Evolutionary conservation across 2,329 filamentous ascomycete species (phyloP).

Genomic region (Thielaviopsis euricoi): DNA sequence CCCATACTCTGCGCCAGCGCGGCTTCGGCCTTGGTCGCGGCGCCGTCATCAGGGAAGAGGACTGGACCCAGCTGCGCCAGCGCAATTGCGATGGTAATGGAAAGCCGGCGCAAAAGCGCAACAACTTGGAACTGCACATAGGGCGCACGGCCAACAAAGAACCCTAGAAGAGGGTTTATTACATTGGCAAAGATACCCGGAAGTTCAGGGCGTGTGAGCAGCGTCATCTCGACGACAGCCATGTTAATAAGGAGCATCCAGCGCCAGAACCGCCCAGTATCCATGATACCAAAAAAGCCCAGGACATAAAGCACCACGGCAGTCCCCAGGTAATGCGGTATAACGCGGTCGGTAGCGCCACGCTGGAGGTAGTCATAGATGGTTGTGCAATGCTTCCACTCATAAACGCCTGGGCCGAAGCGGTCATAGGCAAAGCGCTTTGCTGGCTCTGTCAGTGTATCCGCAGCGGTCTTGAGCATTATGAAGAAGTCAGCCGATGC

Average conservation of each 20-base stretch:
- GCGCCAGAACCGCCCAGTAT: conserved; percentile 49
- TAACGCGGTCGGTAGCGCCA: conserved; percentile 40
- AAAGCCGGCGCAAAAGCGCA: conserved; percentile 55
- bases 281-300: conserved; percentile 48
- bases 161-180: conserved; percentile 28
- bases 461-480: conserved; percentile 65
- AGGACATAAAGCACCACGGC: conserved; percentile 43
- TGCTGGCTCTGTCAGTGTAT: conserved; percentile 61
- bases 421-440: conserved; percentile 79
- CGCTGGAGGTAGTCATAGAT: conserved; percentile 55
- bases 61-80: conserved; percentile 66
- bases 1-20: conserved; percentile 45
- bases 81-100: conserved; percentile 67
- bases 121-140: conserved; percentile 79
- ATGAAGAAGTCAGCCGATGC: conserved; percentile 45
- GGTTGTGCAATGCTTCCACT: conserved; percentile 50
- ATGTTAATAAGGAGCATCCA: conserved; percentile 41
- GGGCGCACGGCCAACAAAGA: conserved; percentile 31
- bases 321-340: conserved; percentile 44
- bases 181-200: conserved; percentile 27
- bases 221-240: conserved; percentile 39
- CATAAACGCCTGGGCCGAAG: conserved; percentile 57
- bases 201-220: conserved; percentile 36
- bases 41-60: conserved; percentile 22
- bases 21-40: conserved; percentile 26